Conservation (phyloP, 345 rosid species). For the Barbarea vulgaris region DNA sequence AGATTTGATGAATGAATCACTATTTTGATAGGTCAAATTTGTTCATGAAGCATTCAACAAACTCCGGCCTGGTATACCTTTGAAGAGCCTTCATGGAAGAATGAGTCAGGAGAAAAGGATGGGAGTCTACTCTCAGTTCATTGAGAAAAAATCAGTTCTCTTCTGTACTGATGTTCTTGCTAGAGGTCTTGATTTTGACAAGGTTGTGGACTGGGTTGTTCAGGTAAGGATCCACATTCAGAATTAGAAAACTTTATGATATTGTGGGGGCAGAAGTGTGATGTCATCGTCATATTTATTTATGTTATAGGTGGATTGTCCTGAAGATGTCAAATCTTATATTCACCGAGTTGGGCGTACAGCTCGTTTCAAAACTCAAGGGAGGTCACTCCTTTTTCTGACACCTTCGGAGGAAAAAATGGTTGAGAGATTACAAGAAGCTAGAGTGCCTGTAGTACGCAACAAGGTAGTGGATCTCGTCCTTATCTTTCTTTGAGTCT, state of each 20-base stretch:
- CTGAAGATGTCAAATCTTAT: slow-evolving; percentile 91
- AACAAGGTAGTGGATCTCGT: slow-evolving; percentile 64
- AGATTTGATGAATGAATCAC: neutral
- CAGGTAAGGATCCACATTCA: slow-evolving; percentile 56
- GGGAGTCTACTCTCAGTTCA: slow-evolving; percentile 84
- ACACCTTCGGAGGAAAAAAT: slow-evolving; percentile 90
- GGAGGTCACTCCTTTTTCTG: slow-evolving; percentile 82
- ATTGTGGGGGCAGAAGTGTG: neutral
- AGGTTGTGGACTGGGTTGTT: slow-evolving; percentile 96
- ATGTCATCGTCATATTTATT: slow-evolving; percentile 15
- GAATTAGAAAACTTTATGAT: slow-evolving; percentile 24
- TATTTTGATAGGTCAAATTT: slow-evolving; percentile 69
- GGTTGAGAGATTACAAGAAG: slow-evolving; percentile 77
- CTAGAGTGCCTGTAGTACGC: slow-evolving; percentile 71
- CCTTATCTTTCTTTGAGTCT: neutral
- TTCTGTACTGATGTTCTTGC: slow-evolving; percentile 93
- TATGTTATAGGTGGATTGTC: slow-evolving; percentile 76
- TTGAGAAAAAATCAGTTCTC: slow-evolving; percentile 78
- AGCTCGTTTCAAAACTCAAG: slow-evolving; percentile 75
- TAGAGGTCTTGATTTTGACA: slow-evolving; percentile 94
- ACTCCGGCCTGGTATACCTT: slow-evolving; percentile 91
- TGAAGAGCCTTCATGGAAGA: slow-evolving; percentile 94
- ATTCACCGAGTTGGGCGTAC: slow-evolving; percentile 98
- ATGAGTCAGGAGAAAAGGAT: slow-evolving; percentile 88
- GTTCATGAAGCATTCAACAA: slow-evolving; percentile 93